Evolutionary conservation across 1,284 basidiomycete species (phyloP).

Genomic region (Marasmius fiardii): DNA sequence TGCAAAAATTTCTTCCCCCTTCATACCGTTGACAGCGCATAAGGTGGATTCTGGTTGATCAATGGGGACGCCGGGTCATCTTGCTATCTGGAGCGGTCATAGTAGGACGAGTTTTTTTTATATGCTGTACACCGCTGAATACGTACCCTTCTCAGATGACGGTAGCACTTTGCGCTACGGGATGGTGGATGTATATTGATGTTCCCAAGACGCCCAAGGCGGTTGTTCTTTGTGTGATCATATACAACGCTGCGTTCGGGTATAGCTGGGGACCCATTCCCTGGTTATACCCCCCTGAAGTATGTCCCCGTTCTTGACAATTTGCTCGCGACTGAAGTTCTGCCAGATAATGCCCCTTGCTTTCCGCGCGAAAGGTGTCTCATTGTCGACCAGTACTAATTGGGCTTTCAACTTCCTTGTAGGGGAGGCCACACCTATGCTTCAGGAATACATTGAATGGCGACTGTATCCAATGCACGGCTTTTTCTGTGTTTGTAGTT

Average conservation of each 20-base stretch:
- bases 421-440: conserved; percentile 83
- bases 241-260: conserved; percentile 94
- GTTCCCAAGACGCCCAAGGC: conserved; percentile 82
- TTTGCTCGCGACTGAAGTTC: conserved; percentile 3
- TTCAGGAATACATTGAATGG: conserved; percentile 92
- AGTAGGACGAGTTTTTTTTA: conserved; percentile 39
- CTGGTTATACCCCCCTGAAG: conserved; percentile 89
- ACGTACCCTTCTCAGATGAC: conserved; percentile 61
- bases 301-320: conserved; percentile 23
- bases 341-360: conserved; percentile 86
- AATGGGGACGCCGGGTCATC: conserved; percentile 87
- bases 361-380: conserved; percentile 93
- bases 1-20: conserved; percentile 11
- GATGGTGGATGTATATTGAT: conserved; percentile 94
- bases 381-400: conserved; percentile 76
- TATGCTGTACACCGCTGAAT: conserved; percentile 4
- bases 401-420: conserved; percentile 90
- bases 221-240: conserved; percentile 88
- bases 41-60: conserved; percentile 95
- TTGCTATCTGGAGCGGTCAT: conserved; percentile 89
- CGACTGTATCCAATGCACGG: conserved; percentile 95
- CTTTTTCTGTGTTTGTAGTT: conserved; percentile 89
- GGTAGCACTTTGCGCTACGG: conserved; percentile 71
- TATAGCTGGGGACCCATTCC: conserved; percentile 81
- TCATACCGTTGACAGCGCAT: conserved; percentile 12